phyloP scores from a whole-genome alignment of 106 monocot genomes.

The Narthecium ossifragum region DNA sequence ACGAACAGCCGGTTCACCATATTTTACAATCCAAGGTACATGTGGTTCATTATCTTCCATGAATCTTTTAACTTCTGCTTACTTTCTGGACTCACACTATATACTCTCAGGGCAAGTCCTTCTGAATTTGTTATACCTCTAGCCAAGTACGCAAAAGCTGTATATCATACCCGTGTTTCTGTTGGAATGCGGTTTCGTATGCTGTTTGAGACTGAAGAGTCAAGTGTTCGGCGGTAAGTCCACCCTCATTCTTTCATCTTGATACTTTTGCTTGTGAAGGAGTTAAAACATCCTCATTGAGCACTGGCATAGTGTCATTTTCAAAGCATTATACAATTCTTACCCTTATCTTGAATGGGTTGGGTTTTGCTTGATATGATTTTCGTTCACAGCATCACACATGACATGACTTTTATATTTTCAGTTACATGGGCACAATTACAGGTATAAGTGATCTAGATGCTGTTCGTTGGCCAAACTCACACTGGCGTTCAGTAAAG shows the following conservation, averaged over 20 bases:
- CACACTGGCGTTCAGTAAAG: conserved; percentile 98
- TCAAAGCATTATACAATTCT: too few species aligned
- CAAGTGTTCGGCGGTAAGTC: conserved; percentile 68
- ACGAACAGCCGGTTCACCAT: conserved; percentile 86
- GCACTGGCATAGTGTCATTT: background rate
- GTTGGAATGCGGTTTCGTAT: conserved; percentile 92
- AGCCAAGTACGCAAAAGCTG: conserved; percentile 78
- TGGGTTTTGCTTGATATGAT: too few species aligned
- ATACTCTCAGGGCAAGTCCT: conserved; percentile 59
- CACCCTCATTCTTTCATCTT: background rate
- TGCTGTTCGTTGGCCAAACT: conserved; percentile 80
- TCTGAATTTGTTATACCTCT: conserved; percentile 89
- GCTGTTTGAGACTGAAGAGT: conserved; percentile 95
- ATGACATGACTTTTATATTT: background rate
- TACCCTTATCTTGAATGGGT: background rate
- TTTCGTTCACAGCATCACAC: too few species aligned
- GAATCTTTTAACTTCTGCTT: background rate
- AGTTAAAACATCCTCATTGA: background rate
- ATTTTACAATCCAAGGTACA: conserved; percentile 90
- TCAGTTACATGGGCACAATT: conserved; percentile 95
- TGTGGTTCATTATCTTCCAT: background rate
- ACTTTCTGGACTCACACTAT: background rate
- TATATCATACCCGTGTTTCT: conserved; percentile 75
- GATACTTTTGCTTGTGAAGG: background rate
- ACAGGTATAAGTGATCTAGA: conserved; percentile 84